These are phyloP conservation scores for Botrytis sinoallii DNA, from an alignment of 2,329 filamentous ascomycete genomes.

Conservation along the genomic window DNA sequence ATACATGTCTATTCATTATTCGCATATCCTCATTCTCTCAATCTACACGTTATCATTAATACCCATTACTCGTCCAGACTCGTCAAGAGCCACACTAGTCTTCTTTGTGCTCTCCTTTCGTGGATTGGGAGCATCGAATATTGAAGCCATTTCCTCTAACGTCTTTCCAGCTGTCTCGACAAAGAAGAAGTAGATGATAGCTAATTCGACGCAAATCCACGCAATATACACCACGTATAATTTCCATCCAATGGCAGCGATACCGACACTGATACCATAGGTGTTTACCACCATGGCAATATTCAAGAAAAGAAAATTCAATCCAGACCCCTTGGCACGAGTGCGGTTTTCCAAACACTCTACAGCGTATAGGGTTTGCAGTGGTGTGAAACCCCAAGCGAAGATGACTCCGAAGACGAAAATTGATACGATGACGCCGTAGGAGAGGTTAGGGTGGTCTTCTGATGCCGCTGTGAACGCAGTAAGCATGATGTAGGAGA, in stretches of 20 bases:
- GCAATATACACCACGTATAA: conserved; percentile 31
- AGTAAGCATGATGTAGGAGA: conserved; percentile 30
- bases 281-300: conserved; percentile 43
- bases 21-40: no score
- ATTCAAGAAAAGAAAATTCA: conserved; percentile 39
- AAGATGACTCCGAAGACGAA: conserved; percentile 46
- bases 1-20: background rate
- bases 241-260: conserved; percentile 40
- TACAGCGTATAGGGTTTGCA: conserved; percentile 48
- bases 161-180: conserved; percentile 34
- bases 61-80: background rate
- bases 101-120: background rate
- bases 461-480: conserved; percentile 34
- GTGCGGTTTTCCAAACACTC: conserved; percentile 47
- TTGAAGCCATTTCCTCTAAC: conserved; percentile 29
- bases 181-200: conserved; percentile 37
- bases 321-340: conserved; percentile 47
- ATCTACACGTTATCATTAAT: background rate
- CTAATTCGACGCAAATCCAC: conserved; percentile 29
- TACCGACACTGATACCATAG: conserved; percentile 41
- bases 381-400: conserved; percentile 45
- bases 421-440: conserved; percentile 48
- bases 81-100: background rate
- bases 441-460: conserved; percentile 40
- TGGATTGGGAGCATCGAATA: conserved; percentile 24